Conservation (phyloP, 257 asterid species). For the Nicotiana noctiflora region DNA sequence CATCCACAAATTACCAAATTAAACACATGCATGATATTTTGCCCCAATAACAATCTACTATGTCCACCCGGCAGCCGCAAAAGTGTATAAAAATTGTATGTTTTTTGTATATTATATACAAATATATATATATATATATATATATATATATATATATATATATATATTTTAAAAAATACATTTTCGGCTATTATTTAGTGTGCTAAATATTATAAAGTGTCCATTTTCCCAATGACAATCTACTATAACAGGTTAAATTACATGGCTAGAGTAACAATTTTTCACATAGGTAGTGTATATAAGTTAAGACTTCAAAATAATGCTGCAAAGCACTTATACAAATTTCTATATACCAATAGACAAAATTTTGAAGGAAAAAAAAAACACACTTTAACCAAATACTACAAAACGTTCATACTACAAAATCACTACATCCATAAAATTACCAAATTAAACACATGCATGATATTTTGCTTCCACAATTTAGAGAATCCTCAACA, state of each 20-base stretch:
- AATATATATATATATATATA: too few species aligned
- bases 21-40: background rate
- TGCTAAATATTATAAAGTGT: too few species aligned
- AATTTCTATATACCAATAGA: too few species aligned
- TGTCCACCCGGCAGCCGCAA: too few species aligned
- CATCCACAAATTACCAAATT: background rate
- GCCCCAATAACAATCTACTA: too few species aligned
- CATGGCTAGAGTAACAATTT: background rate
- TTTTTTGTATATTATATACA: too few species aligned
- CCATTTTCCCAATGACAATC: too few species aligned
- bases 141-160: too few species aligned
- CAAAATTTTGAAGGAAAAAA: too few species aligned
- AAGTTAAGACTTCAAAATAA: background rate
- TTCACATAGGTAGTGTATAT: background rate
- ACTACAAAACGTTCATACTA: background rate
- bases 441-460: background rate
- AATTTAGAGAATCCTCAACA: background rate
- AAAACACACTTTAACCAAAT: background rate
- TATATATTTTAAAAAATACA: too few species aligned
- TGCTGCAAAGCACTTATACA: background rate
- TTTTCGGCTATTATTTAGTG: too few species aligned
- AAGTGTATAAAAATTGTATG: too few species aligned
- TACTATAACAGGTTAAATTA: background rate
- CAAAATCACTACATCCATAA: background rate
- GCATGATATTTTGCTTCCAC: background rate